phyloP scores from a whole-genome alignment of 208 protist species.

The Crithidia bombi region DNA sequence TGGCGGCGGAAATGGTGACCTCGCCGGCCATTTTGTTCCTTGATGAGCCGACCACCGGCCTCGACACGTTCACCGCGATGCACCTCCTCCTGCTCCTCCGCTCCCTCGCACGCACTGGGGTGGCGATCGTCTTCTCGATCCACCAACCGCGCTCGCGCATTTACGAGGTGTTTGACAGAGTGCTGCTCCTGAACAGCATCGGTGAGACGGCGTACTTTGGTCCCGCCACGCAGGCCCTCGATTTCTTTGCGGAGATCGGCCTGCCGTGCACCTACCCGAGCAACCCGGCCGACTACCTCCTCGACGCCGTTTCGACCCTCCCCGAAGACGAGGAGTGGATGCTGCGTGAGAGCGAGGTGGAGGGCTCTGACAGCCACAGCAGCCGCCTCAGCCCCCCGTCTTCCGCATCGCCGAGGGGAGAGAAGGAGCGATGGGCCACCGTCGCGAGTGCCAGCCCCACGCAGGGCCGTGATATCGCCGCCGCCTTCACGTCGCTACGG shows the following conservation, averaged over 20 bases:
- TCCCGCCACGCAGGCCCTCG: slow-evolving; percentile 42
- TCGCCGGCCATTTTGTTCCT: slow-evolving; percentile 71
- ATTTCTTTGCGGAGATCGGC: slow-evolving; percentile 71
- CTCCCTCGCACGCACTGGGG: slow-evolving; percentile 41
- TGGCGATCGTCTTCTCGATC: slow-evolving; percentile 76
- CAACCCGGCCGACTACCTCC: slow-evolving; percentile 89
- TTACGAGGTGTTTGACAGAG: slow-evolving; percentile 65
- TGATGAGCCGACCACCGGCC: slow-evolving; percentile 84
- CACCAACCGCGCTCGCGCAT: slow-evolving; percentile 74
- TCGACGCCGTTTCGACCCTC: slow-evolving; percentile 62
- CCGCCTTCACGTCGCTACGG: slow-evolving; percentile 43
- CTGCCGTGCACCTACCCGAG: slow-evolving; percentile 34
- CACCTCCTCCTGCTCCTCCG: slow-evolving; percentile 59
- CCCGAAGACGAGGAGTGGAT: slow-evolving; percentile 27
- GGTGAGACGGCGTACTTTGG: slow-evolving; percentile 90
- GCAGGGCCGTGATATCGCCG: slow-evolving; percentile 51
- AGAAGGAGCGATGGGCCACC: slow-evolving; percentile 11
- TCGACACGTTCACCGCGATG: slow-evolving; percentile 84
- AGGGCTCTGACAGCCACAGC: slow-evolving; percentile 11
- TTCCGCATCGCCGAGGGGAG: background rate
- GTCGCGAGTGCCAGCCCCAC: slow-evolving; percentile 11
- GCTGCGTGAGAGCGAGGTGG: slow-evolving; percentile 16
- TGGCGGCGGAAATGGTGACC: slow-evolving; percentile 74
- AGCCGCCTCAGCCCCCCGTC: slow-evolving; percentile 1
- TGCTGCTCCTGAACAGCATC: slow-evolving; percentile 77